Conservation (phyloP, 2,329 filamentous ascomycete genomes). For the Diaporthe ilicicola region DNA sequence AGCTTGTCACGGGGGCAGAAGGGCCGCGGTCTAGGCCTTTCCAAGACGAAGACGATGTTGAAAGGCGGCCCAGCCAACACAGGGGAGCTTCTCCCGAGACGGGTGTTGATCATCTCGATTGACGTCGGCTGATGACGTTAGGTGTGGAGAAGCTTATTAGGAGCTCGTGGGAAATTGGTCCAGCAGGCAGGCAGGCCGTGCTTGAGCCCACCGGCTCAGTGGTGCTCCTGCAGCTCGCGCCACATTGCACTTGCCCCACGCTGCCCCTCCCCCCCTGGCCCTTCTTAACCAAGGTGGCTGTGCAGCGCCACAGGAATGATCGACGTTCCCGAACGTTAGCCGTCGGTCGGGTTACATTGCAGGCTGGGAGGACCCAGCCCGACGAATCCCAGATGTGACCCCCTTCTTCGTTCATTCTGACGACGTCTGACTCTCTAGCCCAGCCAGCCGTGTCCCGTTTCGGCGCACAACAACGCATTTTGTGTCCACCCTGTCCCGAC, state of each 20-base stretch:
- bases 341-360: slow-evolving; percentile 19
- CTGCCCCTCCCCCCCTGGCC: no score
- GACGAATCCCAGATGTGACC: not conserved
- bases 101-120: slow-evolving; percentile 18
- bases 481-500: no score
- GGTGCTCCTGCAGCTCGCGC: slow-evolving; percentile 3
- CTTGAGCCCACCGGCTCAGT: no score
- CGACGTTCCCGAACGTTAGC: slow-evolving; percentile 20
- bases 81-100: not conserved
- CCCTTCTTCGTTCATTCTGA: slow-evolving; percentile 3
- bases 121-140: slow-evolving; percentile 17
- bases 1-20: not conserved
- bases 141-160: not conserved
- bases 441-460: not conserved
- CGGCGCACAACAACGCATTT: not conserved
- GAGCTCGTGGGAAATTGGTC: not conserved
- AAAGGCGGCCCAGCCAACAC: not conserved
- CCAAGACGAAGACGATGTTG: not conserved
- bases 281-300: not conserved
- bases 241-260: not conserved
- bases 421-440: not conserved
- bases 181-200: not conserved
- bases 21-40: not conserved
- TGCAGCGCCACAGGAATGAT: slow-evolving; percentile 8
- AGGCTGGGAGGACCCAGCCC: not conserved